These are phyloP conservation scores for Poa annua DNA, from an alignment of 176 grass and related monocot genomes.

Conservation along the genomic window DNA sequence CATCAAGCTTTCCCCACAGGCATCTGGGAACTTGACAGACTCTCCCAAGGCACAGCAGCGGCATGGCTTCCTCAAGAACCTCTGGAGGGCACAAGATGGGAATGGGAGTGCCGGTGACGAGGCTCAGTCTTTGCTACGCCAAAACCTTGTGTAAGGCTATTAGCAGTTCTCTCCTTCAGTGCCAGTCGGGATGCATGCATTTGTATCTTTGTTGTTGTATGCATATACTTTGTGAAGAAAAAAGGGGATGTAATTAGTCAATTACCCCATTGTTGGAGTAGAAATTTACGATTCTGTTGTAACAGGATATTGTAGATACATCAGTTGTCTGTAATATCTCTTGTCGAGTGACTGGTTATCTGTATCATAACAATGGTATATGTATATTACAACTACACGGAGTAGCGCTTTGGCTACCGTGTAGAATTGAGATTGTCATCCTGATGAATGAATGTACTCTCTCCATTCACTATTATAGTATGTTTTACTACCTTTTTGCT, in stretches of 20 bases:
- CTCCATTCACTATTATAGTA: too few species aligned
- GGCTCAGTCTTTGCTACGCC: constrained; percentile 63
- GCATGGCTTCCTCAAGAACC: constrained; percentile 47
- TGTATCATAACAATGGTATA: not conserved
- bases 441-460: not conserved
- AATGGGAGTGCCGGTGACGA: constrained; percentile 16
- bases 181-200: not conserved
- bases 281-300: not conserved
- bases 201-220: constrained; percentile 8
- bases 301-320: not conserved
- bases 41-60: constrained; percentile 39
- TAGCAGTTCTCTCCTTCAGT: not conserved
- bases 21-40: constrained; percentile 30
- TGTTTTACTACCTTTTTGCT: too few species aligned
- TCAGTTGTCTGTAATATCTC: not conserved
- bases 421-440: not conserved
- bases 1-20: constrained; percentile 30
- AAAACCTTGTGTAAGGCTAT: constrained; percentile 51
- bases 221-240: not conserved
- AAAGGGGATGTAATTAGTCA: not conserved
- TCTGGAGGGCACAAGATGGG: constrained; percentile 47
- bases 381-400: not conserved
- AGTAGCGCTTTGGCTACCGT: constrained; percentile 2
- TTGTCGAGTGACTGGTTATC: not conserved
- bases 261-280: not conserved